Evolutionary conservation across 441 rosid species (phyloP).

Genomic region (Gossypium schwendimanii): DNA sequence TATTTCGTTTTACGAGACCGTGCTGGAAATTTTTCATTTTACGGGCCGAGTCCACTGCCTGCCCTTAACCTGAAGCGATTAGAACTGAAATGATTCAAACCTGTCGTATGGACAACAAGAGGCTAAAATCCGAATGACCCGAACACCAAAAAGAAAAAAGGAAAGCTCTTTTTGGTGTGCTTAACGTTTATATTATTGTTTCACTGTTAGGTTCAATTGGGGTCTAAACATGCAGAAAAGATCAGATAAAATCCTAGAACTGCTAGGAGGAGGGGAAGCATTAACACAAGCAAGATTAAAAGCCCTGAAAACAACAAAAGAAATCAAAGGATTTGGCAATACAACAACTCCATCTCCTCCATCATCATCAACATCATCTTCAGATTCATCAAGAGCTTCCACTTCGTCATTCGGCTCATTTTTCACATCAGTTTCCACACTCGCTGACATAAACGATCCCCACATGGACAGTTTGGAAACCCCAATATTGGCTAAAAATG

Average conservation of each 20-base stretch:
- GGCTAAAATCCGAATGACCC: too few relatives aligned
- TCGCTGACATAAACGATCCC: neutral
- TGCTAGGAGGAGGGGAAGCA: slow-evolving; percentile 31
- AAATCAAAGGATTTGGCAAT: slow-evolving; percentile 47
- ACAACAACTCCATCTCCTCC: slow-evolving; percentile 12
- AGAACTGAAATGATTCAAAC: too few relatives aligned
- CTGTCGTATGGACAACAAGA: too few relatives aligned
- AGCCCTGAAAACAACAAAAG: slow-evolving; percentile 43
- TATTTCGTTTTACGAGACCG: too few relatives aligned
- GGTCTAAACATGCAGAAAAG: slow-evolving; percentile 46
- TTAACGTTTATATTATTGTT: neutral
- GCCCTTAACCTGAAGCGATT: too few relatives aligned
- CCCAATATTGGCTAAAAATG: neutral
- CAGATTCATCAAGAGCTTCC: slow-evolving; percentile 18
- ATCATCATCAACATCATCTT: slow-evolving; percentile 15
- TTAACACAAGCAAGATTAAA: slow-evolving; percentile 35
- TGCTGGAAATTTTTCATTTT: too few relatives aligned
- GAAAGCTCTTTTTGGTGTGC: too few relatives aligned
- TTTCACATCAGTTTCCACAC: slow-evolving; percentile 15
- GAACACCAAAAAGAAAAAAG: too few relatives aligned
- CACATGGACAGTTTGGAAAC: slow-evolving; percentile 7
- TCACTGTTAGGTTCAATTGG: slow-evolving; percentile 34
- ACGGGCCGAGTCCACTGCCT: too few relatives aligned
- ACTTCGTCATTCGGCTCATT: slow-evolving; percentile 31
- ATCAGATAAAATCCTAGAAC: slow-evolving; percentile 23